Conservation (phyloP, 2,329 filamentous ascomycete species). For the Scleromitrula shiraiana region DNA sequence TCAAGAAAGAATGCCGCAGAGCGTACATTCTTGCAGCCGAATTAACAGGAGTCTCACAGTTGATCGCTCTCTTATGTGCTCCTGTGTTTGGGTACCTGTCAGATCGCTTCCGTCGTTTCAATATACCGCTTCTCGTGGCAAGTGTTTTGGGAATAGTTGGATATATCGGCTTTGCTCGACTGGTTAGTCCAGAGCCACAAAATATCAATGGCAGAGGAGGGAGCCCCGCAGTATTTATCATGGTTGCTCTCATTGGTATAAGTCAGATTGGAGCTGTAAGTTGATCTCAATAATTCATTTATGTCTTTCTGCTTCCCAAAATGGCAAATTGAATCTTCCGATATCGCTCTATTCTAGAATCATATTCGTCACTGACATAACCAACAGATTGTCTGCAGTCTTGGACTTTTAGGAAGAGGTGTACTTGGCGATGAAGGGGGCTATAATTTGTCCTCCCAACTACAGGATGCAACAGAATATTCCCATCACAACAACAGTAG, state of each 20-base stretch:
- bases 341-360: not conserved
- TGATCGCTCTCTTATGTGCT: constrained; percentile 75
- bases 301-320: not conserved
- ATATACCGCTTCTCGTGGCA: constrained; percentile 66
- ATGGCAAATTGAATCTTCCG: not conserved
- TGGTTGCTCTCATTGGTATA: constrained; percentile 75
- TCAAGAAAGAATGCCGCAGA: constrained; percentile 75
- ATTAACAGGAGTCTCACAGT: constrained; percentile 80
- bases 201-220: constrained; percentile 58
- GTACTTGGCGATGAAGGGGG: constrained; percentile 48
- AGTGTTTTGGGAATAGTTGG: constrained; percentile 68
- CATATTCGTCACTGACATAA: not conserved
- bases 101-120: constrained; percentile 57
- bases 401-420: constrained; percentile 78
- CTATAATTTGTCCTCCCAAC: constrained; percentile 27
- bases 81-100: constrained; percentile 82
- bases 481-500: constrained; percentile 1
- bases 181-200: constrained; percentile 68
- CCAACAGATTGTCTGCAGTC: constrained; percentile 71
- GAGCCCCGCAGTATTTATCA: constrained; percentile 59
- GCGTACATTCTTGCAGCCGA: constrained; percentile 86
- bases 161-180: constrained; percentile 67
- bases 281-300: not conserved
- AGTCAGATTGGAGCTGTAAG: constrained; percentile 76
- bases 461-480: constrained; percentile 13